Evolutionary conservation across 2,329 filamentous ascomycete species (phyloP), one percentile per base, ranked within the genome.

Genomic region (Aspergillus neoniger): DNA sequence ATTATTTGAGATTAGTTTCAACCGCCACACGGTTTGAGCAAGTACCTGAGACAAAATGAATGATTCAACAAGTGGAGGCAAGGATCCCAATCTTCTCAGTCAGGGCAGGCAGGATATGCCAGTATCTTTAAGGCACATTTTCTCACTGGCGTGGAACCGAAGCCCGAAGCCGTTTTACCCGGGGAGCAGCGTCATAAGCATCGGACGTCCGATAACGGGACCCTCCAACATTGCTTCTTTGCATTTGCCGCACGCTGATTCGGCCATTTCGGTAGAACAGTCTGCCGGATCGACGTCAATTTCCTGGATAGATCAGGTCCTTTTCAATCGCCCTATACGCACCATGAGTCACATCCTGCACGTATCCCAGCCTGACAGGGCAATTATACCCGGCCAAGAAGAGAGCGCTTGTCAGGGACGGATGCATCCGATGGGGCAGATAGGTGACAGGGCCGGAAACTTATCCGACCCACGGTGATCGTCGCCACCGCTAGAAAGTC

Each of bases 121-220:
- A 49, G 56, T 44, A 57, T 28, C 55, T 50, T 47, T 17, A 41
- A 52, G 32, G 30, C 36, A 55, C 23, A 43, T 14, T 39, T 53
- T 38, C 65, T 30, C 25, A 28, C 25, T 41, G 28, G 41, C 23
- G 19, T 53, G 64, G 68, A 65, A 66, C 50, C 57, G 62, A 64
- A 64, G 61, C 64, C 60, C 36, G 41, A 64, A 69, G 69, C 71
- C 71, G 71, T 67, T 39, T 65, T 71, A 74, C 57, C 71, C 71
- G 71, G 59, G n/a, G 23, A 54, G 32, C 32, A 54, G 48, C 43
- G 21, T 54, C 41, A 44, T 44, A 44, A 23, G 41, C 12, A 23
- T 44, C 44, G 52, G 41, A 61, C 38, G 41, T 64, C 57, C 23
- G 54, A 57, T 50, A 41, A 43, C 62, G 62, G 50, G 53, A 21